phyloP scores from a whole-genome alignment of 768 basidiomycete species.

The Ramaria rubella region DNA sequence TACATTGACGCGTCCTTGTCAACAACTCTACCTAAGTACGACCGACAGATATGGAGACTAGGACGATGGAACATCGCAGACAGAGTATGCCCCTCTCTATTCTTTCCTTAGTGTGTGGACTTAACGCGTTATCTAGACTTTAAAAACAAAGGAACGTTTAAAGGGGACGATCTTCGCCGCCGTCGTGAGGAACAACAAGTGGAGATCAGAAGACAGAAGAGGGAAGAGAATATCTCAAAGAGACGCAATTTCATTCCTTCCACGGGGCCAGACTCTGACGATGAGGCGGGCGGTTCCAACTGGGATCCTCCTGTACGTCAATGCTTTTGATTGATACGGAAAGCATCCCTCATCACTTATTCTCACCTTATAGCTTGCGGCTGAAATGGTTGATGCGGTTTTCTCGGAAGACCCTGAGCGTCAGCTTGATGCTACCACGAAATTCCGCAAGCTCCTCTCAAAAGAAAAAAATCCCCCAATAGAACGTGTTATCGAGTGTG shows the following conservation, averaged over 20 bases:
- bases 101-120: constrained; percentile 13
- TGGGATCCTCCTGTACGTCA: constrained; percentile 75
- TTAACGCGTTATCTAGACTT: constrained; percentile 46
- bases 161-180: constrained; percentile 89
- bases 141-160: constrained; percentile 86
- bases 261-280: constrained; percentile 79
- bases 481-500: constrained; percentile 95
- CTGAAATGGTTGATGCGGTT: constrained; percentile 90
- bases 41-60: constrained; percentile 45
- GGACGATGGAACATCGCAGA: constrained; percentile 69
- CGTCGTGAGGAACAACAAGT: constrained; percentile 98
- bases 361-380: constrained; percentile 50
- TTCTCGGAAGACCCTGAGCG: constrained; percentile 88
- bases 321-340: constrained; percentile 14
- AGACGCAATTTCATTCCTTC: constrained; percentile 86
- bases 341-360: constrained; percentile 14
- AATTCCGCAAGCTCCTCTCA: constrained; percentile 96
- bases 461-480: constrained; percentile 99
- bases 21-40: not conserved
- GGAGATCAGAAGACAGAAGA: constrained; percentile 96
- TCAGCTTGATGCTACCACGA: constrained; percentile 95
- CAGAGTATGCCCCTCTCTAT: constrained; percentile 40
- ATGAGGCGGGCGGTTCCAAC: constrained; percentile 57
- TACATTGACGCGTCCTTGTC: constrained; percentile 8
- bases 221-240: constrained; percentile 98